These are phyloP conservation scores for Eimeria praecox DNA, from an alignment of 169 alveolate genomes.

Conservation along the genomic window DNA sequence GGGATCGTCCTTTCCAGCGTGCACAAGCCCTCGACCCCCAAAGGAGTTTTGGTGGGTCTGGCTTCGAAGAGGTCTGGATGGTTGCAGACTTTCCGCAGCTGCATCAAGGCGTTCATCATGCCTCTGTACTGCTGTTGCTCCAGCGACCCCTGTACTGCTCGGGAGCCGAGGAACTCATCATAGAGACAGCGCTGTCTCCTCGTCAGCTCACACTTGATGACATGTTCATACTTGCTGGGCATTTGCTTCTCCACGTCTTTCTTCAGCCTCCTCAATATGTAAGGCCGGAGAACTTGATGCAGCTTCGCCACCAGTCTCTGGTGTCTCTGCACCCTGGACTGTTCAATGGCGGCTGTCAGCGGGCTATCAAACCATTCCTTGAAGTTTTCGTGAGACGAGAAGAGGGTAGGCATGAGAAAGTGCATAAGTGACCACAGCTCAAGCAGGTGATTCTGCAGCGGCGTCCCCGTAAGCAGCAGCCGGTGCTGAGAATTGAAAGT, in stretches of 20 bases:
- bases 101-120: conserved; percentile 97
- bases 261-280: conserved; percentile 97
- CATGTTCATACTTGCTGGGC: conserved; percentile 94
- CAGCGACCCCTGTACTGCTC: conserved; percentile 84
- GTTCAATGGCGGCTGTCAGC: conserved; percentile 95
- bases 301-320: conserved; percentile 91
- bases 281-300: conserved; percentile 98
- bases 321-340: conserved; percentile 82
- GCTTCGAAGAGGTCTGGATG: conserved; percentile 99
- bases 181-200: conserved; percentile 96
- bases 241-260: conserved; percentile 99
- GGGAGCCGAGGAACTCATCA: conserved; percentile 96
- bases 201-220: conserved; percentile 77
- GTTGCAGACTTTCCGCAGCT: conserved; percentile 98
- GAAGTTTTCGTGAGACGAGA: conserved; percentile 94
- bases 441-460: conserved; percentile 98
- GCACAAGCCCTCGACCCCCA: conserved; percentile 55
- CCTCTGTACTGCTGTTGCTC: conserved; percentile 92
- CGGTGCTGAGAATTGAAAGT: conserved; percentile 98
- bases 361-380: conserved; percentile 95
- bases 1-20: conserved; percentile 37
- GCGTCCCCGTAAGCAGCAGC: conserved; percentile 99
- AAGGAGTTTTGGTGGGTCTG: conserved; percentile 84
- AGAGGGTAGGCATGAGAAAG: conserved; percentile 98
- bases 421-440: conserved; percentile 99